phyloP scores from a whole-genome alignment of 2,329 filamentous ascomycete species.

The Onygenales sp. region DNA sequence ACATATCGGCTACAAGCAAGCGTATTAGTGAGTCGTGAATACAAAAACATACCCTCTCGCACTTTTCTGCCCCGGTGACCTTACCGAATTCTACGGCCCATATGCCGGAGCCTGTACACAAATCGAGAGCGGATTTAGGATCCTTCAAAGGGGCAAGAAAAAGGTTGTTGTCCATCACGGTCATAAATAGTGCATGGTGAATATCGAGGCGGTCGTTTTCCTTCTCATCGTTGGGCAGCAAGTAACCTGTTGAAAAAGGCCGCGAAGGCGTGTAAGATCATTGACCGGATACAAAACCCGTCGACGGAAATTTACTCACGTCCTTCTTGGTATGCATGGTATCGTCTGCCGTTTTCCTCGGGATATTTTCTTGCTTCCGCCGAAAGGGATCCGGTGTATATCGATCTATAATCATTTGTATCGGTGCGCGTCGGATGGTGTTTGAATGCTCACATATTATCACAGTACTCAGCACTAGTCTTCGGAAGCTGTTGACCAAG shows the following conservation, averaged over 20 bases:
- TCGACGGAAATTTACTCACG: neutral
- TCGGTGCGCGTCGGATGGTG: neutral
- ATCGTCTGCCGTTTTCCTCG: constrained; percentile 19
- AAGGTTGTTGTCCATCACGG: constrained; percentile 5
- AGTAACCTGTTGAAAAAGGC: neutral
- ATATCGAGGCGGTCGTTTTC: constrained; percentile 10
- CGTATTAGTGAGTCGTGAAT: neutral
- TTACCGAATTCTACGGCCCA: constrained; percentile 11
- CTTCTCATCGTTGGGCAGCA: constrained; percentile 12
- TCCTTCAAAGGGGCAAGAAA: constrained; percentile 7
- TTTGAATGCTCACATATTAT: neutral
- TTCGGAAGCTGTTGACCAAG: neutral
- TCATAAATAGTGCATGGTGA: constrained; percentile 8
- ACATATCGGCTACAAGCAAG: constrained; percentile 4
- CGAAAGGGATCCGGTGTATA: constrained; percentile 1
- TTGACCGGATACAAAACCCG: too few relatives aligned
- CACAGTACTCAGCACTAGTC: neutral
- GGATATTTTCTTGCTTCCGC: constrained; percentile 15
- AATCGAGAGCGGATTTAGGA: constrained; percentile 7
- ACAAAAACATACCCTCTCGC: too few relatives aligned
- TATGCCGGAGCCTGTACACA: constrained; percentile 10
- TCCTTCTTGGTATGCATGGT: constrained; percentile 14
- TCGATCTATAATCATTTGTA: neutral
- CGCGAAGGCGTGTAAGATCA: too few relatives aligned
- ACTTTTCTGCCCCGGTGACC: too few relatives aligned